Base-by-base conservation (phyloP, 306 rosid species). In the Gynostemma pentaphyllum region DNA sequence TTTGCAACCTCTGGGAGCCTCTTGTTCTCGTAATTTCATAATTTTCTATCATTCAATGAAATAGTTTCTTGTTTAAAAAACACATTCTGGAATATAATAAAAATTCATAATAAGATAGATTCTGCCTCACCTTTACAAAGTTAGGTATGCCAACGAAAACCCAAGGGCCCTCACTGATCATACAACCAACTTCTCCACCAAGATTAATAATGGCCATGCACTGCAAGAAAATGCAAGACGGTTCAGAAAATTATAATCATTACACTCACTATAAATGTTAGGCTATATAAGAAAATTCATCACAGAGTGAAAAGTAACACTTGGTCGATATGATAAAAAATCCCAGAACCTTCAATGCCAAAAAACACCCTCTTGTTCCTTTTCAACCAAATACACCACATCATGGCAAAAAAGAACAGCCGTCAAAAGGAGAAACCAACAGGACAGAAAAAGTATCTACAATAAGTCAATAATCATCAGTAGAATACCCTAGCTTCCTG, bases 111-210 rank as follows among this genome's bases (percentile, higher is more conserved):
- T 42, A 27, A 45, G 21, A 39, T 44, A 13, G 22, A 27, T 67
- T 64, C 60, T 32, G 57, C 45, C 79, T 53, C 73, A 92, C 98
- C 96, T 88, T 88, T 36, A 88, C 96, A 76, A 69, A 51, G 76
- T 86, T 82, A 44, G 87, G 86, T 46, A 88, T 66, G 55, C 98
- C 98, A 71, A 92, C 95, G 81, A 92, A 92, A 66, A 92, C 62
- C 98, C 98, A 92, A 51, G 95, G 90, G 60, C 98, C 98, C 79
- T 92, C 98, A 49, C 77, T 75, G 73, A 88, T 84, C 95, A 92
- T 86, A 64, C 90, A 92, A 70, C 98, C 98, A 11, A 92, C 95
- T 79, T 92, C 95, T 71, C 95, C 85, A 12, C 95, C 94, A 68
- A 88, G 88, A 75, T 40, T 75, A 70, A 84, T 47, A 67, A 84